Base-by-base conservation (phyloP, 495 filamentous ascomycete species). In the Aspergillus leporis region DNA sequence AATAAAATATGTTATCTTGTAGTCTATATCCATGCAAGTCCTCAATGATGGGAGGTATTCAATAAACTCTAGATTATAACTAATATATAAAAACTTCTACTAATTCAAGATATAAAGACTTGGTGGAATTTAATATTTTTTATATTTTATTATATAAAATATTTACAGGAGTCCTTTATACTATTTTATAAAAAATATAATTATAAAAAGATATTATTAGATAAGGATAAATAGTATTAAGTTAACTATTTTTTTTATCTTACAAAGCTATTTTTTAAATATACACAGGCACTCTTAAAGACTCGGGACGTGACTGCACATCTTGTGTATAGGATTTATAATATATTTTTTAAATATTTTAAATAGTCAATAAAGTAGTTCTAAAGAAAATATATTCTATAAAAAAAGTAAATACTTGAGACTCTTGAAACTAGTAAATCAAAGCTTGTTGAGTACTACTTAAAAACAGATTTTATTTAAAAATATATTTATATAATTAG, bases 401-500 rank as follows among this genome's bases (percentile, higher is more conserved):
- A 18, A 34, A 58, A 58, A 21, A 16, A 58, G 25, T 16, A 51
- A 38, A 58, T 58, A 28, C 34, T 51, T 41, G 0, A 51, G 3
- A 4, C 25, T 12, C 38, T 58, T 14, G 21, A 58, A 25, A 34
- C 30, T 36, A 23, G 14, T 5, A 5, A 19, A 18, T 4, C 18
- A 23, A 58, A 58, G 46, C 31, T 58, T 12, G 36, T 16, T 36
- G 21, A 30, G 19, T 56, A 57, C 32, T 57, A 57, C 43, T 32
- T n/a, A 13, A 19, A 57, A 32, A 57, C 55, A 9, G 23, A 51
- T 28, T 28, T 36, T 43, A 43, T 51, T 18, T 14, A 30, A 41
- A 31, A 34, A 14, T 40, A 58, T 58, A 38, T 58, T 31, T 58
- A 51, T 41, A 19, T n/a, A n/a, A 52, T 58, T 52, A 51, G 22